A percentile compares a stretch with the other conserved stretches of the same genome.
Evolutionary conservation across 768 basidiomycete species (phyloP).

Genomic region (Russula abietina): DNA sequence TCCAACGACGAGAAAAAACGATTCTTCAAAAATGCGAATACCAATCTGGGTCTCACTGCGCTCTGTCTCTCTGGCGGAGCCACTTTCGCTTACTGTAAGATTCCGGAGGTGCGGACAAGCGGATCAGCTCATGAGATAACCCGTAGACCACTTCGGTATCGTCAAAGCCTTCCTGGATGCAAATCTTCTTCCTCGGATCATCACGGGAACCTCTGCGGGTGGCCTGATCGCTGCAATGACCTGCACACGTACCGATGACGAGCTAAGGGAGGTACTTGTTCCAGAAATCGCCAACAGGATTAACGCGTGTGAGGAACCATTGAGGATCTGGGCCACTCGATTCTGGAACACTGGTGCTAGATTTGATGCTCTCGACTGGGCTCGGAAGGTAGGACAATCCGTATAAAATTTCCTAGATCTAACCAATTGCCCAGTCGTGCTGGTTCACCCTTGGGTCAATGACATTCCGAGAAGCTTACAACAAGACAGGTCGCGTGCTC

Average conservation of each 20-base stretch:
- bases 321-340: conserved; percentile 61
- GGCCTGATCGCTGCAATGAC: conserved; percentile 69
- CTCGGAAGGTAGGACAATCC: conserved; percentile 59
- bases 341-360: conserved; percentile 87
- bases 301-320: conserved; percentile 74
- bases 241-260: conserved; percentile 85
- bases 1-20: conserved; percentile 83
- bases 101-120: background rate
- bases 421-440: conserved; percentile 44
- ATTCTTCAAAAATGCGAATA: conserved; percentile 86
- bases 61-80: conserved; percentile 96
- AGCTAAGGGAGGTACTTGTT: conserved; percentile 68
- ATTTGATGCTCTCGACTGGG: conserved; percentile 89
- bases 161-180: conserved; percentile 89
- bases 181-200: conserved; percentile 79
- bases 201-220: conserved; percentile 93
- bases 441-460: conserved; percentile 92
- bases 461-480: conserved; percentile 94
- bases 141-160: conserved; percentile 79
- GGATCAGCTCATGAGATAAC: background rate
- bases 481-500: conserved; percentile 85
- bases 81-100: conserved; percentile 88
- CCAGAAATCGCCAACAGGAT: conserved; percentile 82
- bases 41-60: conserved; percentile 86
- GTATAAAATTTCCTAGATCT: background rate